phyloP scores from a whole-genome alignment of 1,139 yeast genomes.

The Blastobotrys aristatus region DNA sequence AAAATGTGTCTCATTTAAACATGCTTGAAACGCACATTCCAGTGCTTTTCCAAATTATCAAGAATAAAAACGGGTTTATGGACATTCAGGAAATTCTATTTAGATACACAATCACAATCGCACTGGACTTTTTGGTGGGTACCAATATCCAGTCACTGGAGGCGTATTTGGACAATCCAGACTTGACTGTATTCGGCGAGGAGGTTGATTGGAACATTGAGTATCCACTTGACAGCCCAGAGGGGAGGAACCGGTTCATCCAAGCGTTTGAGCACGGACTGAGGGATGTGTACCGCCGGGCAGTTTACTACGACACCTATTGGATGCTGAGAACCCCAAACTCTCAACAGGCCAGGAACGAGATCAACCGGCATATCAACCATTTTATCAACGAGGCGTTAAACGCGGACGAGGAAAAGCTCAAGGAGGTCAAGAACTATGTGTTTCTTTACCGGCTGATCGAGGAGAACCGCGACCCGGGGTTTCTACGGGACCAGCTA shows the following conservation, averaged over 20 bases:
- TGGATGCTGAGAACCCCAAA: constrained; percentile 7
- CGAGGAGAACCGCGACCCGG: constrained; percentile 45
- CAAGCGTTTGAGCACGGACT: constrained; percentile 13
- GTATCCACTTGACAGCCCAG: constrained; percentile 8
- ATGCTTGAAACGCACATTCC: constrained; percentile 46
- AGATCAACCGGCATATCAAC: constrained; percentile 7
- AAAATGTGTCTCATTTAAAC: constrained; percentile 48
- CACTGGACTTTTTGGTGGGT: constrained; percentile 15
- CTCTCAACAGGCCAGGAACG: constrained; percentile 2
- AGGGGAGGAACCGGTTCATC: constrained; percentile 12
- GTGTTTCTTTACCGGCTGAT: constrained; percentile 47
- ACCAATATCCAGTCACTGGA: constrained; percentile 11
- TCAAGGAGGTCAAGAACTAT: constrained; percentile 25
- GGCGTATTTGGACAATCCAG: constrained; percentile 9
- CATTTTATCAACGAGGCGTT: constrained; percentile 13
- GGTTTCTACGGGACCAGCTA: constrained; percentile 45
- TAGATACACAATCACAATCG: constrained; percentile 14
- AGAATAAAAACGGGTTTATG: background rate
- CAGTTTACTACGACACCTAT: constrained; percentile 9
- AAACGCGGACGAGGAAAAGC: constrained; percentile 13
- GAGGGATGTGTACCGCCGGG: constrained; percentile 7
- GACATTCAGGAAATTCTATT: constrained; percentile 12
- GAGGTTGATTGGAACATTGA: constrained; percentile 10
- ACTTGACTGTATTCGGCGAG: background rate
- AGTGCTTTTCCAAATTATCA: constrained; percentile 29